Base-by-base conservation (phyloP, 140 eudicot genomes). In the Oenanthe javanica region DNA sequence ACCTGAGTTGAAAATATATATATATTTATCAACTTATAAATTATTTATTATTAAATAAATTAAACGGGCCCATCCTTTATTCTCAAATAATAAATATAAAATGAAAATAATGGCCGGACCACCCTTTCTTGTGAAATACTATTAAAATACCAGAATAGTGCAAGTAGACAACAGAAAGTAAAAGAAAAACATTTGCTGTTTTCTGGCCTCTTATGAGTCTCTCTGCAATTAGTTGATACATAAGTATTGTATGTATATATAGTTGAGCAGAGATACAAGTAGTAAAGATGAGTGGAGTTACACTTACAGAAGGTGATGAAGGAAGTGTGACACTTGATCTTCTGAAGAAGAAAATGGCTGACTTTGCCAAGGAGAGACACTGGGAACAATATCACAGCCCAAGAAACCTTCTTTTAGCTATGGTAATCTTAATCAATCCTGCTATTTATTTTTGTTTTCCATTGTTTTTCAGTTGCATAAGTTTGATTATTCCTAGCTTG, bases 301-400 rank as follows among this genome's bases (percentile, higher is more conserved):
- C n/a, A n/a, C n/a, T 61, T n/a, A 9, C 38, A 69, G 47, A 36
- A 69, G 75, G 0, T 11, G 75, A 38, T 15, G 63, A 15, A 13
- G n/a, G n/a, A n/a, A n/a, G 79, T 12, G 79, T 75, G 36, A 23
- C 86, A 46, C 89, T 89, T 64, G 86, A 87, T n/a, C 84, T 82
- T 54, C 79, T 89, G 50, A 89, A 79, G 89, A 79, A 82, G 70
- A 88, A 90, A 74, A 83, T 90, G 90, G 82, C 79, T 14, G 90
- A 90, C 42, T 90, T 90, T 69, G 89, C 94, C 5, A 72, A 52
- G 52, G 92, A 90, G 82, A 87, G 94, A 45, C 84, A 88, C n/a
- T 90, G 92, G 94, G 90, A 84, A 16, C 85, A 23, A 57, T 83
- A 23, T 76, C 94, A 90, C 55, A 89, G 80, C 85, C 91, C 90